phyloP scores from a whole-genome alignment of 495 filamentous ascomycete species.

The Elasticomyces elasticus region DNA sequence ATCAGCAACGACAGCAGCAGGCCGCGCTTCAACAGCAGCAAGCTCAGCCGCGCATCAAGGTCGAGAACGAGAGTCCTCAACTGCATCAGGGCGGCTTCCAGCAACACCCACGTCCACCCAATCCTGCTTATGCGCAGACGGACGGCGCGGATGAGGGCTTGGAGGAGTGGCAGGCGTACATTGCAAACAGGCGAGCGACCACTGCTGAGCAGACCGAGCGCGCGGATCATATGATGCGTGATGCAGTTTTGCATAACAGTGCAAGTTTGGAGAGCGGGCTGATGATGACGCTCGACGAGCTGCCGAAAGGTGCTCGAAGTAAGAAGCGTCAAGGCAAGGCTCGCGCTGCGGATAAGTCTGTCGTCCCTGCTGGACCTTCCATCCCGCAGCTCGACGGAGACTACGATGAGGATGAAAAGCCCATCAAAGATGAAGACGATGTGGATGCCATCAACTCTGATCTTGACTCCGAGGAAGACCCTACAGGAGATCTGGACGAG shows the following conservation, averaged over 20 bases:
- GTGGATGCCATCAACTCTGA: conserved; percentile 99
- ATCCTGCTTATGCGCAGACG: conserved; percentile 46
- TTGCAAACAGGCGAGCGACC: conserved; percentile 36
- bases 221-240: conserved; percentile 52
- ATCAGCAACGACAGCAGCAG: conserved; percentile 36
- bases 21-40: conserved; percentile 24
- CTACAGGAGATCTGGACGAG: conserved; percentile 66
- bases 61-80: conserved; percentile 17
- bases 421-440: conserved; percentile 54
- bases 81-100: conserved; percentile 23
- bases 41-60: conserved; percentile 21
- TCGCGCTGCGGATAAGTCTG: background rate
- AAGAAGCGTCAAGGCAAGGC: conserved; percentile 30
- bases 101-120: conserved; percentile 36
- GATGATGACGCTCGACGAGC: conserved; percentile 52
- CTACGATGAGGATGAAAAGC: conserved; percentile 42
- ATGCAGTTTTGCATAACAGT: conserved; percentile 57
- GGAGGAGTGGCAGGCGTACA: conserved; percentile 49
- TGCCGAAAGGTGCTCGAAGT: conserved; percentile 22
- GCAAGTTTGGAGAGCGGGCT: conserved; percentile 69
- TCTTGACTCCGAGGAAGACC: conserved; percentile 75
- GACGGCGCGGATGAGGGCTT: conserved; percentile 57
- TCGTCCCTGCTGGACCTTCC: conserved; percentile 5
- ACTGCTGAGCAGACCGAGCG: conserved; percentile 44
- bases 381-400: conserved; percentile 57